Percentiles rank a stretch among this genome's conserved stretches.
These are phyloP conservation scores for Lentinus tigrinus DNA, from an alignment of 768 basidiomycete genomes.

Conservation along the genomic window DNA sequence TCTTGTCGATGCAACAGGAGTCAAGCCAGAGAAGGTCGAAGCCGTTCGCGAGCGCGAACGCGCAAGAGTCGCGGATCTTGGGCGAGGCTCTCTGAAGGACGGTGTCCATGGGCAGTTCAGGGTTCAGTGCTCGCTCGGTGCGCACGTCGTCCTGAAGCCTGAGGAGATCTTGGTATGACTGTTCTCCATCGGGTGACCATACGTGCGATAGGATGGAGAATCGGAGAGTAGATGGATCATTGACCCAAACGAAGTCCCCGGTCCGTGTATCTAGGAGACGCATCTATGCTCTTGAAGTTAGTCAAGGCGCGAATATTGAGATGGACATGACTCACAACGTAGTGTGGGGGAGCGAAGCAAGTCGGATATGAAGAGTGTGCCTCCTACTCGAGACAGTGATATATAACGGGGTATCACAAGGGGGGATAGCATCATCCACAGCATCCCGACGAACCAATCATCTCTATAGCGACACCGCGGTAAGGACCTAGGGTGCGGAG, in stretches of 20 bases:
- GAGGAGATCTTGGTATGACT: constrained; percentile 8
- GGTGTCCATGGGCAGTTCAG: neutral
- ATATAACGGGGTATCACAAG: no score
- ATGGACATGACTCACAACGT: no score
- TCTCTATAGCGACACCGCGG: no score
- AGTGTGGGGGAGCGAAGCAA: no score
- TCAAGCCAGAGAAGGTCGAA: constrained; percentile 9
- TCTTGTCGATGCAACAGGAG: constrained; percentile 18
- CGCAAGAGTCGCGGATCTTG: constrained; percentile 5
- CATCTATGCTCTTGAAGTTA: neutral
- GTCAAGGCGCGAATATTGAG: no score
- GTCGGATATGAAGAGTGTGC: no score
- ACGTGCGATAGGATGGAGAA: constrained; percentile 11
- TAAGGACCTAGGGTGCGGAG: no score
- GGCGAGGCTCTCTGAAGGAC: neutral
- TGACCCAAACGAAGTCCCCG: constrained; percentile 1
- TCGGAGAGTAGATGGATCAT: constrained; percentile 5
- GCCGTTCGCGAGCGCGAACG: constrained; percentile 1
- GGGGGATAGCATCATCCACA: no score
- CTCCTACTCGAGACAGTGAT: no score
- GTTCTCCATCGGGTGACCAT: constrained; percentile 6
- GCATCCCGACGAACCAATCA: no score
- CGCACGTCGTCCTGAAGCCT: neutral
- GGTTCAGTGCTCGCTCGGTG: no score
- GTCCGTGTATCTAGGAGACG: constrained; percentile 7